Percentiles rank a stretch among this genome's conserved stretches.
These are phyloP conservation scores for Aspergillus ustus DNA, from an alignment of 2,329 filamentous ascomycete genomes.

Conservation along the genomic window DNA sequence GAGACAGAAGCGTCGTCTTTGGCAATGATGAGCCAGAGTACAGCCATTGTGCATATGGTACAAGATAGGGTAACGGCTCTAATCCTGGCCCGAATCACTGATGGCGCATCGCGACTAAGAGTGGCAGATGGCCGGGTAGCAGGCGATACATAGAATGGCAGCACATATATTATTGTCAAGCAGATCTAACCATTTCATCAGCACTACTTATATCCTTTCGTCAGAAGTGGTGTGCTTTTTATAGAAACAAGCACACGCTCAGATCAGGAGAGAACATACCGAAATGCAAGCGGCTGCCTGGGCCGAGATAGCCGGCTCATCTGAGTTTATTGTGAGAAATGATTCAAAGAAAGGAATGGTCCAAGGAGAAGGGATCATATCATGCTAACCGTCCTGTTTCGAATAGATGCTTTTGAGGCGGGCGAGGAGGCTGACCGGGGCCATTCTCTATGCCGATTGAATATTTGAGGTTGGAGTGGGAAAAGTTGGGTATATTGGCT, in stretches of 20 bases:
- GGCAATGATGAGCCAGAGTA: conserved; percentile 67
- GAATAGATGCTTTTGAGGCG: conserved; percentile 39
- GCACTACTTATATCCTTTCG: conserved; percentile 8
- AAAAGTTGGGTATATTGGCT: background rate
- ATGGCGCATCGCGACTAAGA: conserved; percentile 83
- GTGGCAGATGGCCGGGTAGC: conserved; percentile 78
- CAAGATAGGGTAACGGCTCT: conserved; percentile 79
- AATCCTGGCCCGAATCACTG: conserved; percentile 85
- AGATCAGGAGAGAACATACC: conserved; percentile 34
- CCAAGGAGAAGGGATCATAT: background rate
- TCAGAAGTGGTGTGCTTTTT: conserved; percentile 15
- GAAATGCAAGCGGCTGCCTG: conserved; percentile 44
- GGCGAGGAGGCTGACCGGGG: conserved; percentile 38
- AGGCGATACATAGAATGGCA: conserved; percentile 84
- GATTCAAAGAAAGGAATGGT: background rate
- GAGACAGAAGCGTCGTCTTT: conserved; percentile 55
- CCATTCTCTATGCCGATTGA: conserved; percentile 29
- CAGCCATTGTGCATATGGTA: conserved; percentile 67
- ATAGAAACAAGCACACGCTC: conserved; percentile 18
- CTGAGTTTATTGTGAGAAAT: conserved; percentile 27
- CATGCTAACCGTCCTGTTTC: conserved; percentile 35
- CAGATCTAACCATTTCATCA: conserved; percentile 57
- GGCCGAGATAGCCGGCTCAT: conserved; percentile 43
- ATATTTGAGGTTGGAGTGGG: background rate
- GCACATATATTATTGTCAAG: conserved; percentile 88